Base-by-base conservation (phyloP, 225 moss, liverwort and hornwort species). In the Lunularia cruciata region DNA sequence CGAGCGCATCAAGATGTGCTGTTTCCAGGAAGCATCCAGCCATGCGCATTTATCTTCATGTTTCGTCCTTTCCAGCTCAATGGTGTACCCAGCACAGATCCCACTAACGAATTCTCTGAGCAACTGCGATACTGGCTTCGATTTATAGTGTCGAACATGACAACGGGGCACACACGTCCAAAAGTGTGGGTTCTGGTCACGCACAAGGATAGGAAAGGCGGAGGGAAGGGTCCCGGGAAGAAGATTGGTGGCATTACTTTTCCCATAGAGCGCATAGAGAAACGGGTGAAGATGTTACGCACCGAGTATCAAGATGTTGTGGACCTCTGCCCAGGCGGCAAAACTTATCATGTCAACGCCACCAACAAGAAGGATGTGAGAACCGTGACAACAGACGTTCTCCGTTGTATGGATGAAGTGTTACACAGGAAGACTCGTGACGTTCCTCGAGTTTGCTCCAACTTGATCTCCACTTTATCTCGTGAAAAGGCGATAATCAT, bases 21-120 rank as follows among this genome's bases (percentile, higher is more conserved):
- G 5, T 59, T 72, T 18, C 72, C 72, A 2, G 39, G 36, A 14
- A 72, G 26, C 0, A 63, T 38, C n/a, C 47, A 63, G 13, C 15
- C 72, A 20, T 72, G 23, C 25, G 19, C 53, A 0, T 72, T 72
- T n/a, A 8, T 72, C 2, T 72, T 72, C 31, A 33, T 72, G 10
- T 72, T 72, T 49, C 63, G 42, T 20, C 72, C 63, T 23, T 72
- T 63, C 3, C 26, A 54, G 19, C 14, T 36, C 13, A 39, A 63
- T 38, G 5, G n/a, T 36, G 5, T 22, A 6, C 18, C 55, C 36
- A 53, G 27, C 8, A n/a, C n/a, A n/a, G n/a, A n/a, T n/a, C n/a
- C n/a, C n/a, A n/a, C n/a, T n/a, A n/a, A n/a, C n/a, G n/a, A n/a
- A n/a, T n/a, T n/a, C n/a, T n/a, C n/a, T n/a, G 33, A 13, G 8